Percentiles rank a stretch among this genome's conserved stretches.
Conservation (phyloP, 73 alveolate genomes). For the Stentor coeruleus region DNA sequence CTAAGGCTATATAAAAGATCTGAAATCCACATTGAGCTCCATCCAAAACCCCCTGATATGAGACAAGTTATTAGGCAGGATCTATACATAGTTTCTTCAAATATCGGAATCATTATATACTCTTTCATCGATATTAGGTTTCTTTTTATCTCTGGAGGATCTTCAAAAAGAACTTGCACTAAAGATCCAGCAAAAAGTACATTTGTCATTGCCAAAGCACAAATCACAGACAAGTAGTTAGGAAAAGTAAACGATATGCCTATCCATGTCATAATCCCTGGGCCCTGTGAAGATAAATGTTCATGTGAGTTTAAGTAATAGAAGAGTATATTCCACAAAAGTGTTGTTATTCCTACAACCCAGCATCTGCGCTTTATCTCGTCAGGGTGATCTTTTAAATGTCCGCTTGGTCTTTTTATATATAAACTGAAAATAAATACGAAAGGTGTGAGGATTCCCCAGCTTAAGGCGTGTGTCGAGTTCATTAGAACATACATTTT, state of each 20-base stretch:
- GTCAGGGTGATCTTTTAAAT: not conserved
- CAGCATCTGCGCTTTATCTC: not conserved
- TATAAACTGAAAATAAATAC: not conserved
- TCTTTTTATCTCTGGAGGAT: not conserved
- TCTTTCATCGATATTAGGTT: not conserved
- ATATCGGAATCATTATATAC: not conserved
- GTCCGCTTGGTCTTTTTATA: not conserved
- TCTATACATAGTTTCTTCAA: not conserved
- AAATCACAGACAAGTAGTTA: not conserved
- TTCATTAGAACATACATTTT: not conserved
- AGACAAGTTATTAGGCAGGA: not conserved
- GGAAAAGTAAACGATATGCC: not conserved
- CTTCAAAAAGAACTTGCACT: not conserved
- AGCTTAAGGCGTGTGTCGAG: not conserved
- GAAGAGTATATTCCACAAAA: not conserved
- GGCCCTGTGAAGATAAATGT: not conserved
- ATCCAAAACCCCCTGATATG: conserved; percentile 9
- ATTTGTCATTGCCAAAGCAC: not conserved
- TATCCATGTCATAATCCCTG: not conserved
- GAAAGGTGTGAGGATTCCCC: not conserved
- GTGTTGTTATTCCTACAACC: not conserved
- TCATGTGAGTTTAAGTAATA: not conserved
- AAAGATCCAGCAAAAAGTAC: not conserved
- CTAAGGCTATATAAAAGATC: not conserved
- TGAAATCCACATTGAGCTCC: not conserved